Conservation (phyloP, 177 flowering plant species). For the Vitis hybrid region DNA sequence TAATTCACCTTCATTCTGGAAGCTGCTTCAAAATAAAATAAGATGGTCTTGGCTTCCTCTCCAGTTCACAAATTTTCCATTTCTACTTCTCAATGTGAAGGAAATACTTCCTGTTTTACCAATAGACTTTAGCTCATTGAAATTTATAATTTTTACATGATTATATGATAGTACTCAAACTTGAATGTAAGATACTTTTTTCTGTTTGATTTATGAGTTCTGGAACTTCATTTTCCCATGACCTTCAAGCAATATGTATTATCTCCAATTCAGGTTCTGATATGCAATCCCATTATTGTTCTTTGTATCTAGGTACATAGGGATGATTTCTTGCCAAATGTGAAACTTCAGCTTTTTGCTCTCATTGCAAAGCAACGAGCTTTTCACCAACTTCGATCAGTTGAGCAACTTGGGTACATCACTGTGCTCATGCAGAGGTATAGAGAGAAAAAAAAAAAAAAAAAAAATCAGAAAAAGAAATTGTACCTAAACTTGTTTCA, state of each 20-base stretch:
- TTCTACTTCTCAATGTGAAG: too few relatives aligned
- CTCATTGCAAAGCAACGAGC: constrained; percentile 88
- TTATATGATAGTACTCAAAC: background rate
- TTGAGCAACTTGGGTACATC: constrained; percentile 98
- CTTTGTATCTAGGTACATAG: constrained; percentile 56
- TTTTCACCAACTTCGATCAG: constrained; percentile 94
- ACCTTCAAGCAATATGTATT: background rate
- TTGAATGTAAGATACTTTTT: background rate
- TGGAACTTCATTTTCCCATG: background rate
- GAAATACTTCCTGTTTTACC: background rate
- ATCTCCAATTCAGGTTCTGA: constrained; percentile 4
- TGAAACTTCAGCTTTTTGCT: constrained; percentile 88
- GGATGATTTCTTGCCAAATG: constrained; percentile 77
- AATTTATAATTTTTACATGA: background rate
- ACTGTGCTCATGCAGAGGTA: constrained; percentile 76
- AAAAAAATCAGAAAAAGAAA: too few relatives aligned
- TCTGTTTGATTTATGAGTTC: background rate
- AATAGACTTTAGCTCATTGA: background rate
- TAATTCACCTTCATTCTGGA: too few relatives aligned
- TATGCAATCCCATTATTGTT: background rate
- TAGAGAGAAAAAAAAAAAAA: background rate
- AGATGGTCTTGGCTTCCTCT: too few relatives aligned
- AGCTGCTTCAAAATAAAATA: too few relatives aligned
- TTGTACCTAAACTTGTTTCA: background rate
- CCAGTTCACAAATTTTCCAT: too few relatives aligned